Evolutionary conservation across 768 basidiomycete genomes (phyloP).

Genomic region (Dictyophora rubrovolvata): DNA sequence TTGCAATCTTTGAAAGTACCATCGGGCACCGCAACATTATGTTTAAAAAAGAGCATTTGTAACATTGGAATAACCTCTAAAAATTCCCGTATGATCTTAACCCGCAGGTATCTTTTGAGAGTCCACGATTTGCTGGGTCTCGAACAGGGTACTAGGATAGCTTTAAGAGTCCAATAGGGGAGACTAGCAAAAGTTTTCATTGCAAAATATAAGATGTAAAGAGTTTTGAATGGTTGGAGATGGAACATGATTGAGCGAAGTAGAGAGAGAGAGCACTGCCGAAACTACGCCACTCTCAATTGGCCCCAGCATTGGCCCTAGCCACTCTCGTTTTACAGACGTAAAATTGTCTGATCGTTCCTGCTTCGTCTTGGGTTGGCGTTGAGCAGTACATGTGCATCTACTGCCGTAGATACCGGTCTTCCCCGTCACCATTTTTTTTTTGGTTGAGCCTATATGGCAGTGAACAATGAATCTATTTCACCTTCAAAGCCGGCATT

Average conservation of each 20-base stretch:
- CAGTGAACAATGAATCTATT: too few relatives aligned
- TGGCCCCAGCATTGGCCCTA: too few relatives aligned
- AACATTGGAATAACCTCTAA: neutral
- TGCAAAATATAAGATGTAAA: neutral
- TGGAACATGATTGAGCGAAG: neutral
- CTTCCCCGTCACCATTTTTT: too few relatives aligned
- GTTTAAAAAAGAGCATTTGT: neutral
- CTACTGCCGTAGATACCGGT: too few relatives aligned
- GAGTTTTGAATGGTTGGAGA: slow-evolving; percentile 1
- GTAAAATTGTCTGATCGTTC: too few relatives aligned
- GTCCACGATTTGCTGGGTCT: neutral
- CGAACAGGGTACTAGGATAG: neutral
- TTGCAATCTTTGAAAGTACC: neutral
- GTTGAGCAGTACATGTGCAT: too few relatives aligned
- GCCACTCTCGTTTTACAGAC: too few relatives aligned
- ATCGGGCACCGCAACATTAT: neutral
- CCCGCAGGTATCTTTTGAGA: neutral
- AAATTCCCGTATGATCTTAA: neutral
- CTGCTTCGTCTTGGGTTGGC: too few relatives aligned
- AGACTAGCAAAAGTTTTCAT: neutral
- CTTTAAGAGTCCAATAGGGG: neutral
- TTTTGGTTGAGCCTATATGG: too few relatives aligned
- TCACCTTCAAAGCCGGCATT: too few relatives aligned
- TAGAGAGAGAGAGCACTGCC: too few relatives aligned
- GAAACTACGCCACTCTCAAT: too few relatives aligned